Evolutionary conservation across 2,329 filamentous ascomycete genomes (phyloP).

Genomic region (Graphilbum sp.): DNA sequence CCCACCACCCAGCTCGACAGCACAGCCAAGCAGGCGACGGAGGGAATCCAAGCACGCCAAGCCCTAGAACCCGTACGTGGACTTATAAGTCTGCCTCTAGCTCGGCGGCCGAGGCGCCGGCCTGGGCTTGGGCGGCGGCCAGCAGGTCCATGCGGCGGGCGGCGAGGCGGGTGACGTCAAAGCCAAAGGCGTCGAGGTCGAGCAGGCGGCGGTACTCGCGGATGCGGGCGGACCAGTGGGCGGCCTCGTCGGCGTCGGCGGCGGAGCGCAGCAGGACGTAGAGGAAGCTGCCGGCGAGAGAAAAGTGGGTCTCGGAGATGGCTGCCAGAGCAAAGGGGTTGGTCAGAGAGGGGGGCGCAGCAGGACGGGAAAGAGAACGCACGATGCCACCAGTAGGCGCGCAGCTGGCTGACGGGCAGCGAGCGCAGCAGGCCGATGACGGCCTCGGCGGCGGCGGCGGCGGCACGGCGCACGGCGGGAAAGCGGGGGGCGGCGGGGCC

Average conservation of each 20-base stretch:
- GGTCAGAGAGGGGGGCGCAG: too few relatives aligned
- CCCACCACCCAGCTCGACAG: too few relatives aligned
- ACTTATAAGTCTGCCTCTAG: too few relatives aligned
- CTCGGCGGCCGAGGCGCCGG: too few relatives aligned
- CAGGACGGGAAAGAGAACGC: too few relatives aligned
- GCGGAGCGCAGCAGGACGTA: neutral
- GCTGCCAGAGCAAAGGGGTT: neutral
- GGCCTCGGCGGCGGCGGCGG: neutral
- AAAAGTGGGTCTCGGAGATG: neutral
- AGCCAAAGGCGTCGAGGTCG: neutral
- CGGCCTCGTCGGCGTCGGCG: neutral
- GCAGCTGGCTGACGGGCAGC: neutral
- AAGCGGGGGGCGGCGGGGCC: neutral
- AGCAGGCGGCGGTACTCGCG: neutral
- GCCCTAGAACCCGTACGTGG: too few relatives aligned
- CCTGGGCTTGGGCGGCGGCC: too few relatives aligned
- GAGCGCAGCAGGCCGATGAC: neutral
- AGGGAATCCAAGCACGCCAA: too few relatives aligned
- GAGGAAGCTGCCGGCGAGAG: neutral
- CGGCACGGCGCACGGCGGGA: neutral
- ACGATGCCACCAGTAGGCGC: neutral
- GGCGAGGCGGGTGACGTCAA: neutral
- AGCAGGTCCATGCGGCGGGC: neutral
- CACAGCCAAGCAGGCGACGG: too few relatives aligned
- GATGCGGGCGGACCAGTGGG: neutral